phyloP scores from a whole-genome alignment of 2,329 filamentous ascomycete genomes.

The Fusarium sp. region DNA sequence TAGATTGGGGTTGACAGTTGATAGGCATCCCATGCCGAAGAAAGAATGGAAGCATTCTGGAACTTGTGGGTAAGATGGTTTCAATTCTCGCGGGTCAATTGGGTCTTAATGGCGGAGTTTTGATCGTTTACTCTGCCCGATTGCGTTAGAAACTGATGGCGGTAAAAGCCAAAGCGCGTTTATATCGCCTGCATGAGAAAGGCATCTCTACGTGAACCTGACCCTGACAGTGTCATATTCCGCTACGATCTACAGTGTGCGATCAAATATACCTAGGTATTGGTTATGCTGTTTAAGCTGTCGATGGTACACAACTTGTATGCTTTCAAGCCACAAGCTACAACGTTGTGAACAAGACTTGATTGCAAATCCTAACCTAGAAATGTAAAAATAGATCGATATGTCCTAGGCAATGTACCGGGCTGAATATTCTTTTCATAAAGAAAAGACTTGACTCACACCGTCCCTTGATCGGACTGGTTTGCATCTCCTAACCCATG shows the following conservation, averaged over 20 bases:
- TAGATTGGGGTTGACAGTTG: conserved; percentile 21
- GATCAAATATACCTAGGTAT: not conserved
- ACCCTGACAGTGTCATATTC: not conserved
- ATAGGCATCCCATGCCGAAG: conserved; percentile 11
- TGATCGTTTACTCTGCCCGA: conserved; percentile 36
- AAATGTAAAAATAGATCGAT: not conserved
- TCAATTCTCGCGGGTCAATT: conserved; percentile 7
- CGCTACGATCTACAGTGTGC: not conserved
- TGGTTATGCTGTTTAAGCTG: not conserved
- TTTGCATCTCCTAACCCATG: not conserved
- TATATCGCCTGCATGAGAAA: not conserved
- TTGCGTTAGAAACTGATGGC: conserved; percentile 23
- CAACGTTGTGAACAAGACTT: conserved; percentile 8
- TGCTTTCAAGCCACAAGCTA: conserved; percentile 6
- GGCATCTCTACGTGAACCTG: not conserved
- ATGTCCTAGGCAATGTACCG: not conserved
- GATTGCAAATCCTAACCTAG: not conserved
- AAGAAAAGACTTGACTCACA: not conserved
- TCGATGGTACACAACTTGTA: not conserved
- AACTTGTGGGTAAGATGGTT: conserved; percentile 23
- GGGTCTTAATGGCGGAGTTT: conserved; percentile 20
- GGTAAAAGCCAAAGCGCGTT: not conserved
- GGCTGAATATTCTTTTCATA: not conserved
- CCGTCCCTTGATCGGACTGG: not conserved
- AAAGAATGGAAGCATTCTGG: conserved; percentile 22